Evolutionary conservation across 768 basidiomycete species (phyloP).

Genomic region (Mycena metata): DNA sequence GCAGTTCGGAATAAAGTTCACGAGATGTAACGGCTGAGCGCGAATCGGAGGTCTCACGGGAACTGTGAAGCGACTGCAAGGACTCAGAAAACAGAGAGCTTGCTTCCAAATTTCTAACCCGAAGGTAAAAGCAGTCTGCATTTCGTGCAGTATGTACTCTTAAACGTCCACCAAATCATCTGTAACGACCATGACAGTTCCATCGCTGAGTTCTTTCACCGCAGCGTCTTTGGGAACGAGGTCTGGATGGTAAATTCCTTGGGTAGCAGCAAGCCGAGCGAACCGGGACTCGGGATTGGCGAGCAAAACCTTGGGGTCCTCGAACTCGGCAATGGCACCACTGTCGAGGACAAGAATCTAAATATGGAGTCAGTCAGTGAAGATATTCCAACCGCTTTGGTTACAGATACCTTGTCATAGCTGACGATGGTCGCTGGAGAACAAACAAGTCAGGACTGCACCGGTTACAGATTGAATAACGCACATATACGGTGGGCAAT

Average conservation of each 20-base stretch:
- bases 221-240: slow-evolving; percentile 10
- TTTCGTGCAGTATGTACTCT: no score
- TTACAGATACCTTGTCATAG: slow-evolving; percentile 19
- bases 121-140: no score
- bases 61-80: no score
- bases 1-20: no score
- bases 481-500: slow-evolving; percentile 28
- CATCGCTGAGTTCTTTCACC: slow-evolving; percentile 21
- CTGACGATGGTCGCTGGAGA: slow-evolving; percentile 27
- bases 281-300: slow-evolving; percentile 27
- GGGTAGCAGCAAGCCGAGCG: slow-evolving; percentile 28
- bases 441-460: not conserved
- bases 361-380: not conserved
- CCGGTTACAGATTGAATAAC: not conserved
- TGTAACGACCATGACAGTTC: slow-evolving; percentile 16
- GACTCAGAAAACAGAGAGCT: no score
- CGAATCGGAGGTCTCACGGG: no score
- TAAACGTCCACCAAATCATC: slow-evolving; percentile 21
- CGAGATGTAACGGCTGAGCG: no score
- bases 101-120: no score
- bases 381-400: not conserved
- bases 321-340: slow-evolving; percentile 24
- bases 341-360: slow-evolving; percentile 26
- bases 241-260: slow-evolving; percentile 29
- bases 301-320: slow-evolving; percentile 13